These are phyloP conservation scores for Gracilaria caudata DNA, from an alignment of 23 red algal genomes.

Conservation along the genomic window DNA sequence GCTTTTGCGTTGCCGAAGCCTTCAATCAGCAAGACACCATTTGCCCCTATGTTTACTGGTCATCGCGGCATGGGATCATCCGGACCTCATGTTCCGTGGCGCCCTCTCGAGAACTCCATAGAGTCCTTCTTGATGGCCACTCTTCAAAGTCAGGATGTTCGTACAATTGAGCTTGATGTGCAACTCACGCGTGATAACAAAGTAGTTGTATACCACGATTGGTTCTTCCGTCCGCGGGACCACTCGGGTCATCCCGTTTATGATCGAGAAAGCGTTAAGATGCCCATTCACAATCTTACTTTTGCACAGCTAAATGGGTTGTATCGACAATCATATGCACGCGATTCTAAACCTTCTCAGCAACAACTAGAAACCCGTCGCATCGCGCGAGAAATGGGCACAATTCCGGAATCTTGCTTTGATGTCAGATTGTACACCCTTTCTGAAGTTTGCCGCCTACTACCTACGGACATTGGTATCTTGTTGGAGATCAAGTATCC, in stretches of 20 bases:
- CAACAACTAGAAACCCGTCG: constrained; percentile 1
- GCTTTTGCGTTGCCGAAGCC: neutral
- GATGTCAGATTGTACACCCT: constrained; percentile 52
- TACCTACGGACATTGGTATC: constrained; percentile 79
- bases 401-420: constrained; percentile 36
- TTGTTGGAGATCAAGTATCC: constrained; percentile 96
- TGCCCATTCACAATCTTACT: constrained; percentile 27
- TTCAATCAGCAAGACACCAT: neutral
- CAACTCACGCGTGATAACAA: constrained; percentile 85
- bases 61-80: constrained; percentile 89
- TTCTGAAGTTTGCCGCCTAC: constrained; percentile 41
- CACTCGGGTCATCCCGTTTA: constrained; percentile 31
- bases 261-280: constrained; percentile 21
- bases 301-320: constrained; percentile 29
- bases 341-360: neutral
- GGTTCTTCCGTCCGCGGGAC: constrained; percentile 62
- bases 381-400: neutral
- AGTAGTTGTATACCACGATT: constrained; percentile 87
- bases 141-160: constrained; percentile 41
- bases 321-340: constrained; percentile 9
- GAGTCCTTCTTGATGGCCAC: constrained; percentile 85
- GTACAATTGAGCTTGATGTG: constrained; percentile 89
- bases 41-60: constrained; percentile 63
- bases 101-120: constrained; percentile 83
- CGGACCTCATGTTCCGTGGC: constrained; percentile 39